Evolutionary conservation across 2,329 filamentous ascomycete species (phyloP).

Genomic region (Gnomoniopsis sp.): DNA sequence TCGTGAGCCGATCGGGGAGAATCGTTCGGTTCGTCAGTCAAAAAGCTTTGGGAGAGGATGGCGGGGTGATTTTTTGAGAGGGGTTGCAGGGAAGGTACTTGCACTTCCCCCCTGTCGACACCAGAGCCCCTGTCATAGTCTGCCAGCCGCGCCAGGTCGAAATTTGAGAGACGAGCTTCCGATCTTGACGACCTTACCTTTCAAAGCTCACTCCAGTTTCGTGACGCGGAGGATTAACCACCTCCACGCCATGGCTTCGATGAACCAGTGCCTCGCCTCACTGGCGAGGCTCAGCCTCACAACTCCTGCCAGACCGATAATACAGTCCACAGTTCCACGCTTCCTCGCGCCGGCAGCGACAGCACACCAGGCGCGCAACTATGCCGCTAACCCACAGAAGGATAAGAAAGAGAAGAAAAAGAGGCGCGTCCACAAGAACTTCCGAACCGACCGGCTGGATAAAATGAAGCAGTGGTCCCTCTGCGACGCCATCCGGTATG

Average conservation of each 20-base stretch:
- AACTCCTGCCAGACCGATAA: slow-evolving; percentile 38
- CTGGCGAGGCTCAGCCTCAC: slow-evolving; percentile 48
- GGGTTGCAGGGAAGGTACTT: slow-evolving; percentile 18
- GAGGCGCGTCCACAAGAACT: slow-evolving; percentile 61
- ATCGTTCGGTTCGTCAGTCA: slow-evolving; percentile 1
- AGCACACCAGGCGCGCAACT: slow-evolving; percentile 36
- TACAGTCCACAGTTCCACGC: slow-evolving; percentile 40
- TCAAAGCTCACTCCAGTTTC: neutral
- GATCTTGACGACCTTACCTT: neutral
- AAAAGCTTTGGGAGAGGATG: slow-evolving; percentile 16
- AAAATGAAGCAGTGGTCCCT: slow-evolving; percentile 73
- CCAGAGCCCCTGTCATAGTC: neutral
- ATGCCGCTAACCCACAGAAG: slow-evolving; percentile 35
- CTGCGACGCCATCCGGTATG: slow-evolving; percentile 87
- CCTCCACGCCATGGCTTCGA: slow-evolving; percentile 42
- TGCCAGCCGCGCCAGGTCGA: neutral
- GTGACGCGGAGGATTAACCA: neutral
- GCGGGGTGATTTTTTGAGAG: slow-evolving; percentile 20
- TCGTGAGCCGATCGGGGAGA: slow-evolving; percentile 16
- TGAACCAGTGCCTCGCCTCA: slow-evolving; percentile 51
- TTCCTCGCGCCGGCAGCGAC: slow-evolving; percentile 46
- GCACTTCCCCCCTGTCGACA: neutral
- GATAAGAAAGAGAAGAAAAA: slow-evolving; percentile 55
- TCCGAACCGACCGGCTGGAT: slow-evolving; percentile 63
- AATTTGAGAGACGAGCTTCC: neutral